Conservation (phyloP, 768 basidiomycete genomes). For the Termitomyces sp. region DNA sequence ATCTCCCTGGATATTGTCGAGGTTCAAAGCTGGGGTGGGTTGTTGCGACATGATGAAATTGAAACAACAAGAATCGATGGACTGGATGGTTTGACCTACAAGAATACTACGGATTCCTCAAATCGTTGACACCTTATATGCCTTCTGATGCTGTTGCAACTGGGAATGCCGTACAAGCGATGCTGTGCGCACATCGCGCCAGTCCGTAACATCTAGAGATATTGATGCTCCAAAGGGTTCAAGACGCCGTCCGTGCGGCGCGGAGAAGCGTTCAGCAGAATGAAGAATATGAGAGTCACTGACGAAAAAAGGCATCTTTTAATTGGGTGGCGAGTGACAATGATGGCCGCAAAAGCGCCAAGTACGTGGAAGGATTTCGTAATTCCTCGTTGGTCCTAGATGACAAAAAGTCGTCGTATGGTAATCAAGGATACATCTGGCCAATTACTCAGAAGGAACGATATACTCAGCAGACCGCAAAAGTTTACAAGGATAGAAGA, state of each 20-base stretch:
- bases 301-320: not conserved
- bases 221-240: not conserved
- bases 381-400: not conserved
- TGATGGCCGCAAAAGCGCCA: not conserved
- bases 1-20: conserved; percentile 45
- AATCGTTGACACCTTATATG: not conserved
- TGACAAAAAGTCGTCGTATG: not conserved
- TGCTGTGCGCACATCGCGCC: not conserved
- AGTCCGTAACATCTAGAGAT: not conserved
- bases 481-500: not conserved
- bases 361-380: not conserved
- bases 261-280: not conserved
- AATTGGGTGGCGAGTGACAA: not conserved
- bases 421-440: not conserved
- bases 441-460: not conserved
- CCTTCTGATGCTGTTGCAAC: not conserved
- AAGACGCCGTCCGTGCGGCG: not conserved
- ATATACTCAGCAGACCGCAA: not conserved
- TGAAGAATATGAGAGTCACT: not conserved
- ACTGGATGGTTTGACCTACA: not conserved
- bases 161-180: not conserved
- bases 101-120: not conserved
- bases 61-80: not conserved
- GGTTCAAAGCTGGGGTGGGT: conserved; percentile 24
- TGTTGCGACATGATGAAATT: conserved; percentile 17